Percentiles rank a stretch among this genome's conserved stretches.
phyloP scores from a whole-genome alignment of 495 filamentous ascomycete species.

The Elasticomyces elasticus region DNA sequence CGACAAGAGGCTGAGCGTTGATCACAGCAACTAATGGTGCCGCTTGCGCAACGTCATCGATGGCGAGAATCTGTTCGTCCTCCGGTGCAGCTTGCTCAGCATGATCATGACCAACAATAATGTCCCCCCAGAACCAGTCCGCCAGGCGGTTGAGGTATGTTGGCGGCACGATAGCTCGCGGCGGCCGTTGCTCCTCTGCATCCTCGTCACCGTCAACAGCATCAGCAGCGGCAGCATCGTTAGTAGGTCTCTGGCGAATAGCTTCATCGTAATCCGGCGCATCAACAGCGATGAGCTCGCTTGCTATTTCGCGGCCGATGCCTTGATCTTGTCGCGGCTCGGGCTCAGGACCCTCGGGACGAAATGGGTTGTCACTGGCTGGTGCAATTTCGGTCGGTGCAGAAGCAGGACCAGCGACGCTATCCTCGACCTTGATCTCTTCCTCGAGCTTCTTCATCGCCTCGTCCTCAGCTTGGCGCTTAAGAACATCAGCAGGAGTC shows the following conservation, averaged over 20 bases:
- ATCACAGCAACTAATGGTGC: constrained; percentile 49
- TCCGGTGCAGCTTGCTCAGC: constrained; percentile 35
- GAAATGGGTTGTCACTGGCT: constrained; percentile 9
- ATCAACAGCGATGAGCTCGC: not conserved
- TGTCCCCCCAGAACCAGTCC: constrained; percentile 58
- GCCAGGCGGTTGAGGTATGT: constrained; percentile 13
- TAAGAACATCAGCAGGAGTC: not conserved
- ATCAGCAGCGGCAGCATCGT: not conserved
- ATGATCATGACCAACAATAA: constrained; percentile 26
- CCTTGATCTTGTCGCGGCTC: not conserved
- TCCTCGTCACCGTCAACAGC: not conserved
- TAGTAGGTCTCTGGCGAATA: not conserved
- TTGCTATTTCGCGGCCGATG: not conserved
- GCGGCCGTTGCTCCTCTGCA: not conserved
- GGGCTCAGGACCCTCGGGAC: constrained; percentile 11
- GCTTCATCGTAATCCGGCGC: not conserved
- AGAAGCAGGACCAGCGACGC: not conserved
- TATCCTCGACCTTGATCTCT: constrained; percentile 9
- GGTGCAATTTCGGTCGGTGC: not conserved
- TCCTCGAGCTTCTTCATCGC: constrained; percentile 4
- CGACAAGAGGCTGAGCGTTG: constrained; percentile 22
- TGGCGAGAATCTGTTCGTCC: constrained; percentile 46
- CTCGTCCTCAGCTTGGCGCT: constrained; percentile 5
- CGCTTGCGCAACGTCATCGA: constrained; percentile 48
- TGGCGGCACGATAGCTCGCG: not conserved